Evolutionary conservation across 2,329 filamentous ascomycete species (phyloP), one percentile per base, ranked within the genome.

Genomic region (Phialophora macrospora): DNA sequence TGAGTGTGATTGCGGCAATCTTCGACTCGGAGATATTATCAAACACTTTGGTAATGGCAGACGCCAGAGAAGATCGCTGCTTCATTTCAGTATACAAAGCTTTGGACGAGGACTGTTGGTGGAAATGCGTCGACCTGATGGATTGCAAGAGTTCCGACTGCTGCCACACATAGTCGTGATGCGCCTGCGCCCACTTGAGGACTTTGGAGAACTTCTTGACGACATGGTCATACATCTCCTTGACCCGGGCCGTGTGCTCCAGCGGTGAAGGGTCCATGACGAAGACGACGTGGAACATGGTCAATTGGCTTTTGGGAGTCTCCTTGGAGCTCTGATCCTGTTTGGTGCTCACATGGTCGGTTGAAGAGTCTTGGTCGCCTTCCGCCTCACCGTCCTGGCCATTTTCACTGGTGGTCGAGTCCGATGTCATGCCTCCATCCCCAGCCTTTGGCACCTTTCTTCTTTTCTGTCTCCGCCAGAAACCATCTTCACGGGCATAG

Each of bases 251-350:
- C 63, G 91, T 90, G 70, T 90, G 88, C 74, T 97, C 91, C 63
- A 93, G 83, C 60, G 89, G 87, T 57, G 89, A 89, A 2, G 93
- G 91, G 71, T 92, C 90, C 70, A 97, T 81, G 58, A 97, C 91
- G 76, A 98, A 98, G 26, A 98, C 93, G 11, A 97, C 86, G 76
- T 97, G 96, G 79, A 99, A 99, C 94, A 98, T 98, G 68, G 89
- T 93, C 91, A 98, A 93, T 55, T 87, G 86, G 65, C 85, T 80
- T 66, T 82, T 83, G 58, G 68, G 48, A 26, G 49, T 32, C 17
- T 64, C 62, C 17, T 52, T 28, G 14, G 54, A 14, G 11, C 32
- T 20, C 9, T n/a, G 28, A 11, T 60, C 7, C 46, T 46, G 62
- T 22, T 62, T 56, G 24, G 60, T 38, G 44, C 28, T 2, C 24